Evolutionary conservation across 306 rosid species (phyloP).

Genomic region (Vicia faba): DNA sequence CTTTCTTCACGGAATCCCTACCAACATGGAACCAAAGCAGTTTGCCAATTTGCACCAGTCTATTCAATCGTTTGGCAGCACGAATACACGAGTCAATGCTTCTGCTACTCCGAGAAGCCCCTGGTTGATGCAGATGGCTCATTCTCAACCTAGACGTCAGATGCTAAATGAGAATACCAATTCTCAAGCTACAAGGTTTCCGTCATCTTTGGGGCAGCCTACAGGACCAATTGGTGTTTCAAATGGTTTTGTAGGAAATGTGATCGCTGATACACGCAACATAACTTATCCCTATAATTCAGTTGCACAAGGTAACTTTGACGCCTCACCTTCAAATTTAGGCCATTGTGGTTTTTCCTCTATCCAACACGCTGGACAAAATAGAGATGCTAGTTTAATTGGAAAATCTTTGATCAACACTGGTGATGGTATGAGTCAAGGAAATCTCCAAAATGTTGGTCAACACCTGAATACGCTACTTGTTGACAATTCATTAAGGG

Average conservation of each 20-base stretch:
- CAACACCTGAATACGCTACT: constrained; percentile 49
- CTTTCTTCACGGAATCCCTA: constrained; percentile 94
- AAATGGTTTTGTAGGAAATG: constrained; percentile 59
- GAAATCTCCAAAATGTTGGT: constrained; percentile 49
- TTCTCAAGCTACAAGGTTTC: constrained; percentile 56
- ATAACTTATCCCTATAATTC: constrained; percentile 29
- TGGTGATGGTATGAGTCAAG: constrained; percentile 41
- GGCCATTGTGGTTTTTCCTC: constrained; percentile 68
- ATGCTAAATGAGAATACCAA: constrained; percentile 54
- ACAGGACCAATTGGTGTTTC: constrained; percentile 54
- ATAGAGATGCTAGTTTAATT: constrained; percentile 47
- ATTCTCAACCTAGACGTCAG: constrained; percentile 69
- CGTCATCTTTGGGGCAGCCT: constrained; percentile 60
- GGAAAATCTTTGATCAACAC: constrained; percentile 35
- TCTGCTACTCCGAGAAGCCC: constrained; percentile 58
- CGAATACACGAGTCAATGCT: constrained; percentile 59
- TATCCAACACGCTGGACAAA: constrained; percentile 54
- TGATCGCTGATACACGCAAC: constrained; percentile 49
- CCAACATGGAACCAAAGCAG: constrained; percentile 86
- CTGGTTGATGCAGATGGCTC: constrained; percentile 66
- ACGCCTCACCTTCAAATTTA: constrained; percentile 57
- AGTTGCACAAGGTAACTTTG: constrained; percentile 54
- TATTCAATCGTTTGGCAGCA: constrained; percentile 58
- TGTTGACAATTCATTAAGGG: constrained; percentile 53
- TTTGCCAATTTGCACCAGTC: constrained; percentile 79